phyloP scores from a whole-genome alignment of 257 asterid genomes.

The Cruciata laevipes region DNA sequence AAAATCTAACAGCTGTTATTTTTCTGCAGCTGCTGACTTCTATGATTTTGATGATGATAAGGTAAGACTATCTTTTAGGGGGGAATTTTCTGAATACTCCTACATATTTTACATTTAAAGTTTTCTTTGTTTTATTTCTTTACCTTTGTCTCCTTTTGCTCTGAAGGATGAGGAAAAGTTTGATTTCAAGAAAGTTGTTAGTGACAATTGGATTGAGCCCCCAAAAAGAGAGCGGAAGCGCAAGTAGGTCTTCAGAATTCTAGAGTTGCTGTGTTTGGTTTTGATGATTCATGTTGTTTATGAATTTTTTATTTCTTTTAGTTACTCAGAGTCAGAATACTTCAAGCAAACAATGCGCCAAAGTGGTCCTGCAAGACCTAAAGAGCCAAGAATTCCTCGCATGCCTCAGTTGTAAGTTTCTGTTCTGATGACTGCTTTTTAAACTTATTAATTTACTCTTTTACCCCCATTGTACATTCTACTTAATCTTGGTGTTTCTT shows the following conservation, averaged over 20 bases:
- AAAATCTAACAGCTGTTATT: slow-evolving; percentile 25
- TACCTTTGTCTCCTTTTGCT: slow-evolving; percentile 1
- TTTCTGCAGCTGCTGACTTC: slow-evolving; percentile 87
- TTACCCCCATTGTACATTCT: neutral
- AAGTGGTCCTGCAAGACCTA: slow-evolving; percentile 88
- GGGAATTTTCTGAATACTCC: neutral
- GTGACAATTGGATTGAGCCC: slow-evolving; percentile 94
- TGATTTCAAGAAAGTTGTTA: slow-evolving; percentile 91
- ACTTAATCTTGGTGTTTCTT: neutral
- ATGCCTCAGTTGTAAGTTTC: slow-evolving; percentile 93
- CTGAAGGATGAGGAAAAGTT: slow-evolving; percentile 74
- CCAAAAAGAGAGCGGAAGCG: slow-evolving; percentile 92
- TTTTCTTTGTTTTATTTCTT: slow-evolving; percentile 2
- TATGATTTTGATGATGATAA: slow-evolving; percentile 94
- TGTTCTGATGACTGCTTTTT: slow-evolving; percentile 5
- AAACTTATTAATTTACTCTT: neutral
- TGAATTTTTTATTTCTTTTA: slow-evolving; percentile 15
- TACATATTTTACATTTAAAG: neutral
- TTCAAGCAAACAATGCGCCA: slow-evolving; percentile 99
- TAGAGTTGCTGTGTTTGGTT: slow-evolving; percentile 1
- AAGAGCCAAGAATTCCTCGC: slow-evolving; percentile 98
- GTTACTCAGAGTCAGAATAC: slow-evolving; percentile 97
- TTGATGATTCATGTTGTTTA: neutral
- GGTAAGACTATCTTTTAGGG: slow-evolving; percentile 28
- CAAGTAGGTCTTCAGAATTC: slow-evolving; percentile 53